These are phyloP conservation scores for Colletotrichum gigasporum DNA, from an alignment of 2,329 filamentous ascomycete genomes.

Conservation along the genomic window DNA sequence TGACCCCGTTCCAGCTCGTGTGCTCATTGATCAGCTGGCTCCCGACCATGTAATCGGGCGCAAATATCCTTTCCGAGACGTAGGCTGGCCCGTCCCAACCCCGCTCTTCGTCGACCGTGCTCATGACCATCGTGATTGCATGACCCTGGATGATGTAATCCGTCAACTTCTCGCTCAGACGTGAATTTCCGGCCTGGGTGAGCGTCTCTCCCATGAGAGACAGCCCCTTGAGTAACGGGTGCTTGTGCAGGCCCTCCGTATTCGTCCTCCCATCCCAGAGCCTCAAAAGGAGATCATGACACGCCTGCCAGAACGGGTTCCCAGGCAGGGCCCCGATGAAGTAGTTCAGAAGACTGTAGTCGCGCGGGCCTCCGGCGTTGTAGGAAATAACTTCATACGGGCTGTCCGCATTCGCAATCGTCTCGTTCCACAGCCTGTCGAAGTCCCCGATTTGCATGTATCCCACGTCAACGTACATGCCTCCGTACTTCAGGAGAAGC, in stretches of 20 bases:
- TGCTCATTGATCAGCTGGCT: constrained; percentile 62
- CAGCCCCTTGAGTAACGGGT: constrained; percentile 55
- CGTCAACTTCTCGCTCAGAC: constrained; percentile 51
- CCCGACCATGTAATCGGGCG: constrained; percentile 58
- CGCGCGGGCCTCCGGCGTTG: constrained; percentile 46
- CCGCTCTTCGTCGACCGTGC: constrained; percentile 58
- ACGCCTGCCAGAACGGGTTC: constrained; percentile 30
- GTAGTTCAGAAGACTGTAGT: constrained; percentile 56
- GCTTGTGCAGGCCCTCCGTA: constrained; percentile 60
- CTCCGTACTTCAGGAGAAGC: constrained; percentile 64
- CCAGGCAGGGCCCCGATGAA: constrained; percentile 48
- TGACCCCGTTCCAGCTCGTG: constrained; percentile 59
- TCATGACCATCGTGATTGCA: constrained; percentile 60
- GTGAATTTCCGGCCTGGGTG: constrained; percentile 43
- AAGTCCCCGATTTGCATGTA: constrained; percentile 66
- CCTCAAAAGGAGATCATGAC: constrained; percentile 59
- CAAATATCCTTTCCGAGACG: constrained; percentile 56
- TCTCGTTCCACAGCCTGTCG: constrained; percentile 60
- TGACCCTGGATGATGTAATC: constrained; percentile 69
- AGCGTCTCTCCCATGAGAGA: constrained; percentile 48
- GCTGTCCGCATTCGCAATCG: constrained; percentile 55
- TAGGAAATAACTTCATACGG: constrained; percentile 59
- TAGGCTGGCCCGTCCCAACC: constrained; percentile 65
- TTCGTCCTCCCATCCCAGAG: constrained; percentile 61
- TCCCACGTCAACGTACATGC: constrained; percentile 67